A percentile compares a stretch with the other conserved stretches of the same genome.
These are phyloP conservation scores for Calonectria ilicicola DNA, from an alignment of 2,329 filamentous ascomycete genomes.

Conservation along the genomic window DNA sequence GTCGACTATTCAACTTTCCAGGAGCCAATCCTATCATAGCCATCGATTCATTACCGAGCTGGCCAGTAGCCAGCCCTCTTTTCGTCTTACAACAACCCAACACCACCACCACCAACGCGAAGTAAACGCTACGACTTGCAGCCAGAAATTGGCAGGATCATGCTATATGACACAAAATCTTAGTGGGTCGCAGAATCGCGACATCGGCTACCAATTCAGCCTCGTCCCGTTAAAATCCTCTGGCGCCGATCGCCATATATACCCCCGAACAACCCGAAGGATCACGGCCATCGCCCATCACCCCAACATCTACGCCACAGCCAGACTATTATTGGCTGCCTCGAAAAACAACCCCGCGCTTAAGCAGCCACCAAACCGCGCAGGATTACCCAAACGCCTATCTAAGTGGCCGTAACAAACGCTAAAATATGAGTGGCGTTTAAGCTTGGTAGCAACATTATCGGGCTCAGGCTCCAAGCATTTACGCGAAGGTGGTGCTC, in stretches of 20 bases:
- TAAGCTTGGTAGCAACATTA: too few species aligned
- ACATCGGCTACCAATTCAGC: background rate
- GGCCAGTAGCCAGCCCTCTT: background rate
- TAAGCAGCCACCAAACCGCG: background rate
- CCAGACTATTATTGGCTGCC: background rate
- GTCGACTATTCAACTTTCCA: background rate
- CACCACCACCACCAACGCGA: background rate
- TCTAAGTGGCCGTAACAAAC: too few species aligned
- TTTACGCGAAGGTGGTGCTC: too few species aligned
- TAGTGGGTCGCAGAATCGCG: background rate
- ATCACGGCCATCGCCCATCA: too few species aligned
- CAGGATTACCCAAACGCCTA: too few species aligned
- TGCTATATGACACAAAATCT: background rate
- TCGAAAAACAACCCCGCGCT: background rate
- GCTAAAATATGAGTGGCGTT: too few species aligned
- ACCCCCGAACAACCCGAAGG: too few species aligned
- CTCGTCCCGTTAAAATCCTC: too few species aligned
- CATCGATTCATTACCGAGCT: background rate
- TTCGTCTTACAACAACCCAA: background rate
- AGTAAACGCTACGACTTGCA: background rate
- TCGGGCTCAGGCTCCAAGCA: too few species aligned
- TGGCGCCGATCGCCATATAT: too few species aligned
- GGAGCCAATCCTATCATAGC: background rate
- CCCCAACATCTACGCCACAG: too few species aligned
- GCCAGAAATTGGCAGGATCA: background rate